A percentile compares a stretch with the other conserved stretches of the same genome.
phyloP scores from a whole-genome alignment of 768 basidiomycete genomes.

The Mrakia hoshinonis region DNA sequence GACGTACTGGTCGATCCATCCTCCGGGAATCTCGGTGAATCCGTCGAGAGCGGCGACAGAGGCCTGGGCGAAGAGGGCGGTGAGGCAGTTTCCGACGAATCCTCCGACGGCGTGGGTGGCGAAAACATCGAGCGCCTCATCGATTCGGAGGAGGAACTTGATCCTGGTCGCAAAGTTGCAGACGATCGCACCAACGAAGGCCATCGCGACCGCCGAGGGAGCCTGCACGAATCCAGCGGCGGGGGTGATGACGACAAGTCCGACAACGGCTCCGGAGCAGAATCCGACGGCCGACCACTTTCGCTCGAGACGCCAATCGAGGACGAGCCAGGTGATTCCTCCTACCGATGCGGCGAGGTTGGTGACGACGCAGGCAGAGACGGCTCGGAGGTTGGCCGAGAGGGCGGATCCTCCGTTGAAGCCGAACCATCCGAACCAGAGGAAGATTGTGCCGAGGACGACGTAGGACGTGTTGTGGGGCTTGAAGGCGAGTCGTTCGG shows the following conservation, averaged over 20 bases:
- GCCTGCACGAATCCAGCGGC: slow-evolving; percentile 71
- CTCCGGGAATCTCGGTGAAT: slow-evolving; percentile 47
- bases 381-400: slow-evolving; percentile 72
- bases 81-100: slow-evolving; percentile 55
- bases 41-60: slow-evolving; percentile 61
- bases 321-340: slow-evolving; percentile 64
- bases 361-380: slow-evolving; percentile 78
- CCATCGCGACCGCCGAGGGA: slow-evolving; percentile 68
- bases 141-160: slow-evolving; percentile 53
- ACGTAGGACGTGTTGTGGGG: slow-evolving; percentile 82
- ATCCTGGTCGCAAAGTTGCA: slow-evolving; percentile 71
- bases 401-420: slow-evolving; percentile 86
- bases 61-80: slow-evolving; percentile 58
- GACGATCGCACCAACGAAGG: slow-evolving; percentile 59
- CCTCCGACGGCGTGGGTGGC: slow-evolving; percentile 84
- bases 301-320: slow-evolving; percentile 68
- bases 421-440: slow-evolving; percentile 68
- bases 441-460: slow-evolving; percentile 70
- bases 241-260: slow-evolving; percentile 80
- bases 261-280: slow-evolving; percentile 82
- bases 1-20: slow-evolving; percentile 58
- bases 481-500: slow-evolving; percentile 75
- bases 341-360: slow-evolving; percentile 56
- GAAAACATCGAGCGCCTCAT: slow-evolving; percentile 86
- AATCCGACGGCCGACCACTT: slow-evolving; percentile 87